Conservation (phyloP, 495 filamentous ascomycete genomes). For the Penicillium ochrochloron region DNA sequence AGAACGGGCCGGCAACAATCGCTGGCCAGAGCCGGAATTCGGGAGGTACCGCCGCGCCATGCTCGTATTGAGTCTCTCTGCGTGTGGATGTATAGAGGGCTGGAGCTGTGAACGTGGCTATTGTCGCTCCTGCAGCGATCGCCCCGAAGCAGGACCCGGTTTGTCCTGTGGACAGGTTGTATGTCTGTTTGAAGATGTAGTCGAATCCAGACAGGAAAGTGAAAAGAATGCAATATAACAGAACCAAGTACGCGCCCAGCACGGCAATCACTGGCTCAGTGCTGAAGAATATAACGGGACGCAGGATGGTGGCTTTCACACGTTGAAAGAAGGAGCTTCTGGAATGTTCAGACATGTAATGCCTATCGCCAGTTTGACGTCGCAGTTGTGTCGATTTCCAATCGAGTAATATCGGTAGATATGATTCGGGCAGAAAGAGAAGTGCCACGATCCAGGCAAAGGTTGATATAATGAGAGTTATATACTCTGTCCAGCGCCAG, state of each 20-base stretch:
- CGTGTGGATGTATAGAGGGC: background rate
- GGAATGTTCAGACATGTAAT: slow-evolving; percentile 33
- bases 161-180: slow-evolving; percentile 39
- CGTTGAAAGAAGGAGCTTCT: background rate
- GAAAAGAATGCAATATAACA: slow-evolving; percentile 65
- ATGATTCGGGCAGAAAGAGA: slow-evolving; percentile 11
- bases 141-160: slow-evolving; percentile 4
- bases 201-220: slow-evolving; percentile 63
- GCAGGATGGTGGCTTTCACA: background rate
- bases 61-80: background rate
- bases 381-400: slow-evolving; percentile 9
- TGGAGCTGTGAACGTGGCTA: slow-evolving; percentile 52
- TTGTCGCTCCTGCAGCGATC: background rate
- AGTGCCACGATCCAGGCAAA: slow-evolving; percentile 2
- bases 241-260: slow-evolving; percentile 56
- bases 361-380: slow-evolving; percentile 37
- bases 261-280: slow-evolving; percentile 18
- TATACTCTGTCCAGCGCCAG: slow-evolving; percentile 7
- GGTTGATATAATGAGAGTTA: background rate
- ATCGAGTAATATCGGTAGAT: slow-evolving; percentile 5
- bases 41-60: background rate
- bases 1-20: background rate
- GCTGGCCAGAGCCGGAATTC: background rate
- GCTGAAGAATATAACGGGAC: background rate
- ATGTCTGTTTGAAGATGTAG: slow-evolving; percentile 60